Evolutionary conservation across 805 yeast species (phyloP), one percentile per base, ranked within the genome.

Genomic region (Candida mattraensis): DNA sequence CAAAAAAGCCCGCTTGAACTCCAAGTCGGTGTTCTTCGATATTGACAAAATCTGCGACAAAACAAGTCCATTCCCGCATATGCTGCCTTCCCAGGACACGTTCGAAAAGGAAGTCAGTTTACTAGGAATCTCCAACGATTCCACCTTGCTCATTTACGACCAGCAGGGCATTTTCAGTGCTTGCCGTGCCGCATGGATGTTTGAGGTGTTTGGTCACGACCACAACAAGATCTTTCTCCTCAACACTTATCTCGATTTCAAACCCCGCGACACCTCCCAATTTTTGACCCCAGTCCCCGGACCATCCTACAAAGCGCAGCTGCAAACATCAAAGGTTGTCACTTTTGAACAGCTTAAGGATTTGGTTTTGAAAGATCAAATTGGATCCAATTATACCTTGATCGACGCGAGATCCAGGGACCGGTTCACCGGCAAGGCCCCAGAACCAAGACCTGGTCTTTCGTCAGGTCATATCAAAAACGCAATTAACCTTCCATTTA

Each of bases 151-250:
- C 8, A 76, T 93, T 9, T 93, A 93, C 58, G 99, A 93, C 61
- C 79, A 80, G 46, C 72, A 74, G 31, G 95, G 95, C 2, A 80
- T 84, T 44, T 87, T 91, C 58, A 80, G 95, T 26, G 78, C 89
- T 2, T 96, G 97, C 24, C 72, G 99, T 47, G 94, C 85, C 12
- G 89, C 88, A 0, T 93, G 97, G 96, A 87, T 89, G 48, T 72
- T 93, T 51, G 72, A 79, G 23, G 66, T 83, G 1, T 87, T 84
- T 58, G 91, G 91, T 6, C 97, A 89, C 58, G 58, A 58, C 37
- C n/a, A 42, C 2, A 39, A 38, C 63, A 76, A 32, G 61, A 76
- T 88, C 16, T 72, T 67, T 44, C 54, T 91, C 30, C 70, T 91
- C 44, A 83, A 93, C 63, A 84, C 84, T 44, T 91, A 67, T 48